Conservation (phyloP, 441 rosid species). For the Capsella rubella region DNA sequence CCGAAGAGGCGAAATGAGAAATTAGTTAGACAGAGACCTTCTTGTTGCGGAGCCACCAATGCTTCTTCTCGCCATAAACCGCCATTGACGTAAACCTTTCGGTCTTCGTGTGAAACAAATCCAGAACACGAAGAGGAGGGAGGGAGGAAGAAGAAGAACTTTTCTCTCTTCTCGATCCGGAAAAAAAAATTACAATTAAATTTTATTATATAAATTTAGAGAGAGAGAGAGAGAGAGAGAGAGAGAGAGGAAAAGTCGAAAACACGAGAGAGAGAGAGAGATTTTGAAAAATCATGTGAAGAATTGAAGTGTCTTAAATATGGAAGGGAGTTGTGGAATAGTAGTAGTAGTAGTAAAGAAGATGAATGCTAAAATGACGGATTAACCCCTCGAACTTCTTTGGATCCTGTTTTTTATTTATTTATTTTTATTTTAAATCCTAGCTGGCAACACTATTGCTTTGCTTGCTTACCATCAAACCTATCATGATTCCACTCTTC, state of each 20-base stretch:
- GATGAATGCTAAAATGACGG: constrained; percentile 52
- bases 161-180: constrained; percentile 32
- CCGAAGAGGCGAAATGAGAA: background rate
- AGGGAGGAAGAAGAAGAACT: background rate
- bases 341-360: constrained; percentile 25
- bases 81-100: constrained; percentile 71
- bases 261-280: constrained; percentile 43
- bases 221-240: constrained; percentile 23
- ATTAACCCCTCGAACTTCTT: constrained; percentile 66
- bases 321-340: constrained; percentile 47
- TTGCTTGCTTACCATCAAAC: constrained; percentile 14
- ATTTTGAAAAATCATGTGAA: constrained; percentile 45
- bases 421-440: constrained; percentile 46
- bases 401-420: constrained; percentile 65
- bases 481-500: constrained; percentile 39
- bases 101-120: constrained; percentile 23
- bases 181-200: background rate
- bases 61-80: constrained; percentile 70
- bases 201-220: background rate
- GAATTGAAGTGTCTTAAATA: constrained; percentile 46
- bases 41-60: constrained; percentile 94
- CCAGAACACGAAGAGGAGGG: constrained; percentile 27
- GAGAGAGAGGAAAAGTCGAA: constrained; percentile 38
- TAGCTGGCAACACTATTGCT: constrained; percentile 70
- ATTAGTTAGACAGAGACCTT: constrained; percentile 52